Base-by-base conservation (phyloP, 441 rosid genomes). In the Adansonia madagascariensis region DNA sequence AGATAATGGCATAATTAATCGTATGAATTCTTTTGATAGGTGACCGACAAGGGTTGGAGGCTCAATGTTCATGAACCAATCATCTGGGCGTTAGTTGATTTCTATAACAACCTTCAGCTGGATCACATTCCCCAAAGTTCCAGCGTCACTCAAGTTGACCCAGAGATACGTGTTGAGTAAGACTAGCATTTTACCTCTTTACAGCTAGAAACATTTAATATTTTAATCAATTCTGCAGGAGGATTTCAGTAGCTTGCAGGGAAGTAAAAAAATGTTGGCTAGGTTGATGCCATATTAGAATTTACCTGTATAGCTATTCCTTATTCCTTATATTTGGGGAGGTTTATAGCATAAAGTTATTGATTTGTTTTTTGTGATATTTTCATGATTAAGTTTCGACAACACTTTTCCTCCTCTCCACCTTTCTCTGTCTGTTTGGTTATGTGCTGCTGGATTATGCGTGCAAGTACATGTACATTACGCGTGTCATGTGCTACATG, bases 21-120 rank as follows among this genome's bases (percentile, higher is more conserved):
- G 39, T 76, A n/a, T 60, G 39, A 20, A 56, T 70, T 80, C 7
- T 39, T 3, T 77, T 82, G 80, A 69, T 78, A 97, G 99, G 97
- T 94, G 71, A 90, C 94, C 15, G 98, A 97, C 44, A 89, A 89
- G 83, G 82, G 88, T 71, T 97, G 97, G 99, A 91, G 98, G 83
- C 86, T 97, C 80, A 82, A 94, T 85, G 91, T 94, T 81, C 98
- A 97, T 80, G 99, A 97, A 85, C 99, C 99, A n/a, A 91, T 97
- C 75, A 92, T 97, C 74, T 97, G 99, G 99, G 92, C 97, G 39
- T 71, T 84, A 9, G 87, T 91, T 77, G 97, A 92, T 84, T 89
- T 94, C 82, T 97, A 88, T 85, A 86, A 82, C 80, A 91, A 91
- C 87, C 92, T 97, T 84, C 98, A 91, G 87, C 82, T 97, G 79